Percentiles rank a stretch among this genome's conserved stretches.
Conservation (phyloP, 768 basidiomycete genomes). For the Coprinopsis cinerea region DNA sequence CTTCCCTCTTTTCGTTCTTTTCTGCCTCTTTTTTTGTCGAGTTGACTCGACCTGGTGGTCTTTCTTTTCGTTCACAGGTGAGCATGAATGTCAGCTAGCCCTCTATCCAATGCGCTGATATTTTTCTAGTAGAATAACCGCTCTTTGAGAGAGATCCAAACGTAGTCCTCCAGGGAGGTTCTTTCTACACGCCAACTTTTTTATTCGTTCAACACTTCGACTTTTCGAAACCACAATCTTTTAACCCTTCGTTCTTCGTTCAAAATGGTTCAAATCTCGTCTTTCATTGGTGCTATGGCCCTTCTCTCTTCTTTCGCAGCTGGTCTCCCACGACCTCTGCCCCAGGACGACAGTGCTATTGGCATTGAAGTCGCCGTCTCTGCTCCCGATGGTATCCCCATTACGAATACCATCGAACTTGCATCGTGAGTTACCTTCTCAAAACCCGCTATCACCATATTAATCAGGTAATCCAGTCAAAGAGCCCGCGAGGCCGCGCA, state of each 20-base stretch:
- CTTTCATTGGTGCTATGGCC: conserved; percentile 48
- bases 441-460: background rate
- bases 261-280: conserved; percentile 58
- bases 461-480: background rate
- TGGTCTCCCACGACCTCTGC: conserved; percentile 29
- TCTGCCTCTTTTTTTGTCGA: conserved; percentile 45
- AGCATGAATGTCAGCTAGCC: conserved; percentile 14
- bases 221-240: conserved; percentile 40
- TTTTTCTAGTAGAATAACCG: conserved; percentile 39
- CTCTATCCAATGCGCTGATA: conserved; percentile 4
- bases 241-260: conserved; percentile 24
- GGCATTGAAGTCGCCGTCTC: conserved; percentile 37
- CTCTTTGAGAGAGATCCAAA: conserved; percentile 67
- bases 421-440: conserved; percentile 26
- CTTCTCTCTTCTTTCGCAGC: conserved; percentile 46
- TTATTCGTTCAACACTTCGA: conserved; percentile 22
- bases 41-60: conserved; percentile 58
- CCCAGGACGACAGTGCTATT: conserved; percentile 36
- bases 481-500: conserved; percentile 14
- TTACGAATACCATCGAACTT: conserved; percentile 27
- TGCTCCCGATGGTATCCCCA: conserved; percentile 38
- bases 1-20: conserved; percentile 32
- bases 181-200: conserved; percentile 34
- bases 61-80: conserved; percentile 52
- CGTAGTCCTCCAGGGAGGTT: conserved; percentile 61